Base-by-base conservation (phyloP, 2,329 filamentous ascomycete species). In the Harringtonia aguacate region DNA sequence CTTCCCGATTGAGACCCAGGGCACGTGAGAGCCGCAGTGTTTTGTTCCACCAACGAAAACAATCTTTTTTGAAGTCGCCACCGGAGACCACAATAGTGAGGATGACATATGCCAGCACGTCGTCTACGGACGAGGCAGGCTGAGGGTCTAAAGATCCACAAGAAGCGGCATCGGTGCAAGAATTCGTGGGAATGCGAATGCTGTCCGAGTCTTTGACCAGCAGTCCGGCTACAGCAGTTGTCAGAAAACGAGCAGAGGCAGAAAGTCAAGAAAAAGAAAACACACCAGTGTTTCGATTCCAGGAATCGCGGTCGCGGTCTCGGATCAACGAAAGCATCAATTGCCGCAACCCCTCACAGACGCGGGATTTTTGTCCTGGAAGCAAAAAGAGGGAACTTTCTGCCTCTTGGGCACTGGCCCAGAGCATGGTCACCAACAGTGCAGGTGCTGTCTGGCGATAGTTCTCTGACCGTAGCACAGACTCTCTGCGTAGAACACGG, bases 21-120 rank as follows among this genome's bases (percentile, higher is more conserved):
- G 60, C 59, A 15, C 58, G 54, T 14, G 64, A 63, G 22, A 72
- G 52, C 13, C 61, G 51, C 0, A 61, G 52, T 2, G 67, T 62
- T 48, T 69, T 68, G 46, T 60, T 63, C 64, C 64, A 69, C 68
- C 68, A 72, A 46, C 63, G 66, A 42, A 67, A 57, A 46, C 62
- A 65, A 47, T 72, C 69, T 4, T 64, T 62, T 50, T 71, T 72
- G 58, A 68, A 70, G 40, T 70, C 66, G 12, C 67, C 62, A 0
- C 65, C 67, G 1, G 68, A 72, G 4, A 69, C 62, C 1, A 65
- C 65, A 27, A 70, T 65, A 13, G 64, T 62, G 7, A 72, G 55
- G 2, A 71, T 59, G 7, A 65, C 59, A 20, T 68, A 66, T 0
- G 65, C 66, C n/a, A 71, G 51, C 18, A 70, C 65, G 44, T 66